Evolutionary conservation across 768 basidiomycete genomes (phyloP).

Genomic region (Mycena galericulata): DNA sequence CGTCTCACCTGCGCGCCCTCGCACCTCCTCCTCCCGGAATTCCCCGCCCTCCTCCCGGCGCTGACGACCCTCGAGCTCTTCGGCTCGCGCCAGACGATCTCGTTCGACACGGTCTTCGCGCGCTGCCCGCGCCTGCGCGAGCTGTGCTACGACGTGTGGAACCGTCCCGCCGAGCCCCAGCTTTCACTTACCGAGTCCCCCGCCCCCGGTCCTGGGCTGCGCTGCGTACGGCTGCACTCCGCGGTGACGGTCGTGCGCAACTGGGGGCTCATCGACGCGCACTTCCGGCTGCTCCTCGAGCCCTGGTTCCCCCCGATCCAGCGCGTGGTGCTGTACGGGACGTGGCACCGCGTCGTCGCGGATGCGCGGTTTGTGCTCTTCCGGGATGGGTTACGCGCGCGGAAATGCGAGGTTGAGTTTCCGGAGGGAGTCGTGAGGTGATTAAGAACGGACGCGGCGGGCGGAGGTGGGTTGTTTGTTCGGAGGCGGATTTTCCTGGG

Average conservation of each 20-base stretch:
- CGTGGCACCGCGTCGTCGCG: neutral
- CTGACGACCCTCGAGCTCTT: constrained; percentile 16
- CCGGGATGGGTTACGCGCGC: neutral
- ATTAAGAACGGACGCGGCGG: too few species aligned
- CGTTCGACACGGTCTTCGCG: constrained; percentile 4
- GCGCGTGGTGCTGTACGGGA: neutral
- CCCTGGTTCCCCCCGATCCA: neutral
- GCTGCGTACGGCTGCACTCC: neutral
- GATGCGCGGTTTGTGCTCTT: neutral
- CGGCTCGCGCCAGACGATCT: constrained; percentile 15
- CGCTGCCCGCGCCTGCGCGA: constrained; percentile 12
- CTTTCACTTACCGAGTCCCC: too few species aligned
- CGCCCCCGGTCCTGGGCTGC: neutral
- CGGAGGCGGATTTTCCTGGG: too few species aligned
- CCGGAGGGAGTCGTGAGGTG: constrained; percentile 6
- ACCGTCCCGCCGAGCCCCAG: too few species aligned
- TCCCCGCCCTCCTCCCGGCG: neutral
- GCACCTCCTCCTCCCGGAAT: neutral
- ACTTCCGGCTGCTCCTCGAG: neutral
- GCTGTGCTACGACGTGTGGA: constrained; percentile 24
- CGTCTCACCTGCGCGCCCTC: constrained; percentile 16
- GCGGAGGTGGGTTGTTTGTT: too few species aligned
- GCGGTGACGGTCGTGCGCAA: neutral
- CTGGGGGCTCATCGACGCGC: neutral
- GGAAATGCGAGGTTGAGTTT: neutral